Percentiles rank a stretch among this genome's conserved stretches.
Evolutionary conservation across 208 protist species (phyloP).

Genomic region (Histomonas meleagridis): DNA sequence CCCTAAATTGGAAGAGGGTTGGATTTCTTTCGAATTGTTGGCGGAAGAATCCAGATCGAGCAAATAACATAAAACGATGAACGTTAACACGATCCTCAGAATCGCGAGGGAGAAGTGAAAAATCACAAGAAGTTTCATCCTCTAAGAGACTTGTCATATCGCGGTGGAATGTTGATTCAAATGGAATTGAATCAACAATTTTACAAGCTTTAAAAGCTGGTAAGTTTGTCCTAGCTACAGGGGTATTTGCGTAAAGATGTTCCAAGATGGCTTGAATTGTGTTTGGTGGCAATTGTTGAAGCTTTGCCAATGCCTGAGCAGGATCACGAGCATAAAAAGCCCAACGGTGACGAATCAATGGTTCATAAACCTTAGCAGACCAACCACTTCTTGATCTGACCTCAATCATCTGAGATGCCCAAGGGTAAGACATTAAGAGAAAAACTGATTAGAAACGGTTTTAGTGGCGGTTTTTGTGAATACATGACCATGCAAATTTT

Average conservation of each 20-base stretch:
- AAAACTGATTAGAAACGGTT: neutral
- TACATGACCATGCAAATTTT: too few relatives aligned
- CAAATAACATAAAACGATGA: neutral
- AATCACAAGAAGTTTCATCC: neutral
- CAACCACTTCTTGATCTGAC: neutral
- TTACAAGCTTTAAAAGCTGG: slow-evolving; percentile 17
- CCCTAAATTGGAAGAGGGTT: neutral
- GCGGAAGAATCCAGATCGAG: neutral
- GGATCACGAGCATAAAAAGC: neutral
- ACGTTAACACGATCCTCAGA: neutral
- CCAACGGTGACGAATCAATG: neutral
- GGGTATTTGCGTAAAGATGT: slow-evolving; percentile 5
- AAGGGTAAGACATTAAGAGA: neutral
- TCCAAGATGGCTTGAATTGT: slow-evolving; percentile 6
- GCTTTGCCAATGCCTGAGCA: neutral
- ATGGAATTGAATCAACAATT: neutral
- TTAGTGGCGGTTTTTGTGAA: too few relatives aligned
- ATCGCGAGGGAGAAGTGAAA: neutral
- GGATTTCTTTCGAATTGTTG: neutral
- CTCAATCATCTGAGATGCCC: neutral
- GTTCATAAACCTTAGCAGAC: neutral
- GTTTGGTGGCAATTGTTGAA: neutral
- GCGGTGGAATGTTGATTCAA: neutral
- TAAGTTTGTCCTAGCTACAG: neutral
- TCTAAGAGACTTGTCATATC: neutral